These are phyloP conservation scores for Lagenaria siceraria DNA, from an alignment of 306 rosid species.

Conservation along the genomic window DNA sequence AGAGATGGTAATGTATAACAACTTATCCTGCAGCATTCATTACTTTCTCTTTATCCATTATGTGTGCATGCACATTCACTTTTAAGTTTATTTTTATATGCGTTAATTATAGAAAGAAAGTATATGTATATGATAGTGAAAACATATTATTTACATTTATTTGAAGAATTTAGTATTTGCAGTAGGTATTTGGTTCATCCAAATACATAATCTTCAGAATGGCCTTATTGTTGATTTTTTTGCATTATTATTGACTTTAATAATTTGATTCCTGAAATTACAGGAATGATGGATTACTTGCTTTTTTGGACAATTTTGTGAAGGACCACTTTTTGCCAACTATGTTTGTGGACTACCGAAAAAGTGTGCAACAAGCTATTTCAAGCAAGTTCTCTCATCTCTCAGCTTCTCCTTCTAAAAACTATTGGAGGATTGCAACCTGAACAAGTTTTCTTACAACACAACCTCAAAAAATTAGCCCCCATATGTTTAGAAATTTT, in stretches of 20 bases:
- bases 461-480: not conserved
- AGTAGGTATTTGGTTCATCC: not conserved
- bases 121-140: not conserved
- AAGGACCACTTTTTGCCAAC: constrained; percentile 97
- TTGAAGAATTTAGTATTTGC: not conserved
- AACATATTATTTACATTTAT: not conserved
- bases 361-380: constrained; percentile 97
- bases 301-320: constrained; percentile 96
- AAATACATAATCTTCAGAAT: not conserved
- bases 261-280: constrained; percentile 25
- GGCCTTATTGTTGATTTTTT: not conserved
- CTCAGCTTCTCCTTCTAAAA: constrained; percentile 5
- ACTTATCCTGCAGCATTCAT: not conserved
- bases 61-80: not conserved
- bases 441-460: not conserved
- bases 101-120: not conserved
- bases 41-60: not conserved
- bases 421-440: not conserved
- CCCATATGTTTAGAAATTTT: not conserved
- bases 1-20: not conserved
- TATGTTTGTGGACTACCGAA: constrained; percentile 97
- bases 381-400: constrained; percentile 74
- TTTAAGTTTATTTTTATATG: not conserved
- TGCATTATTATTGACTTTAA: not conserved
- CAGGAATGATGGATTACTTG: constrained; percentile 91